A percentile compares a stretch with the other conserved stretches of the same genome.
Evolutionary conservation across 2,329 filamentous ascomycete species (phyloP).

Genomic region (Penicillium sp.): DNA sequence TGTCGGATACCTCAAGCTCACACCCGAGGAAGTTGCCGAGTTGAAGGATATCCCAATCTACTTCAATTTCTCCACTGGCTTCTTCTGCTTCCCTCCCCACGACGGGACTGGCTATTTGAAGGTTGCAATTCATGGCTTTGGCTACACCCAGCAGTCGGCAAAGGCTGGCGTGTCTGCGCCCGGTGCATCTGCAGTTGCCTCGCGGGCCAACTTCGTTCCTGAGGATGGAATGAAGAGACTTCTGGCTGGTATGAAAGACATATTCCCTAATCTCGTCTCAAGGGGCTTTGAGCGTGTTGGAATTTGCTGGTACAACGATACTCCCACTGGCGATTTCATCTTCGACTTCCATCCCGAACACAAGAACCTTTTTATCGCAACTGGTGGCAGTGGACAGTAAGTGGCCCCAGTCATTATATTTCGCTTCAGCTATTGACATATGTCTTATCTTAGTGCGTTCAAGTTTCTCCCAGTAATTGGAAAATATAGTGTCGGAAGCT

Average conservation of each 20-base stretch:
- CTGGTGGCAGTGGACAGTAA: constrained; percentile 33
- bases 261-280: constrained; percentile 58
- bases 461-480: constrained; percentile 64
- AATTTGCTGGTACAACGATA: constrained; percentile 73
- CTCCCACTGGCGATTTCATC: constrained; percentile 66
- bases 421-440: not conserved
- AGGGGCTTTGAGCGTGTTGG: constrained; percentile 60
- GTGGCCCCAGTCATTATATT: not conserved
- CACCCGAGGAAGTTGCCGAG: constrained; percentile 62
- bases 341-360: constrained; percentile 65
- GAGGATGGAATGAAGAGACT: constrained; percentile 59
- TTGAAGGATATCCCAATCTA: constrained; percentile 66
- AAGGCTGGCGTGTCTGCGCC: constrained; percentile 21
- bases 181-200: constrained; percentile 14
- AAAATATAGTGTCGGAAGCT: constrained; percentile 59
- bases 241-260: constrained; percentile 56
- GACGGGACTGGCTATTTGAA: constrained; percentile 51
- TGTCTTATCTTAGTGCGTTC: constrained; percentile 50
- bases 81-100: constrained; percentile 50
- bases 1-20: constrained; percentile 72
- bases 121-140: constrained; percentile 65
- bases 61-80: constrained; percentile 44
- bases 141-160: constrained; percentile 48
- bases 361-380: constrained; percentile 32
- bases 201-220: constrained; percentile 33